Evolutionary conservation across 306 rosid species (phyloP).

Genomic region (Inga laurina): DNA sequence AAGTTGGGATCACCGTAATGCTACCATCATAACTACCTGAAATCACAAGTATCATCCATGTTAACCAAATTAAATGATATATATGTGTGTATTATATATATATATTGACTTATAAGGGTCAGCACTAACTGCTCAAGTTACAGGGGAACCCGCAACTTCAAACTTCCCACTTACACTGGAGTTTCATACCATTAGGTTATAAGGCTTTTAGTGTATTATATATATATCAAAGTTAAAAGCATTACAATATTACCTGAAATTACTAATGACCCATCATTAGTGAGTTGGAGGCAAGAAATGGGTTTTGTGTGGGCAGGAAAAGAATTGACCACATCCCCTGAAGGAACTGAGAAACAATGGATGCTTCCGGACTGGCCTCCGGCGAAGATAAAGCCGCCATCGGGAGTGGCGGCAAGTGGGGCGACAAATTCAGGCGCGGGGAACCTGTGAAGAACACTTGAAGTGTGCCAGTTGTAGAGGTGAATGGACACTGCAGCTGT

Average conservation of each 20-base stretch:
- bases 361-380: constrained; percentile 73
- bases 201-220: too few species aligned
- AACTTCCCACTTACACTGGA: too few species aligned
- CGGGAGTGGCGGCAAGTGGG: constrained; percentile 51
- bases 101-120: too few species aligned
- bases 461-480: constrained; percentile 64
- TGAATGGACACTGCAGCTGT: constrained; percentile 62
- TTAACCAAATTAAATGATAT: not conserved
- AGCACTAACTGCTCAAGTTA: too few species aligned
- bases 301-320: constrained; percentile 45
- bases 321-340: constrained; percentile 55
- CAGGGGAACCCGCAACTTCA: accelerated
- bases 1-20: constrained; percentile 55
- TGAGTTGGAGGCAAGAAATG: constrained; percentile 54
- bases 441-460: constrained; percentile 45
- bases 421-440: constrained; percentile 65
- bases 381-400: constrained; percentile 57
- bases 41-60: constrained; percentile 19
- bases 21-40: constrained; percentile 78
- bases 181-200: too few species aligned
- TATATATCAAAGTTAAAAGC: too few species aligned
- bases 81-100: too few species aligned
- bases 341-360: constrained; percentile 46
- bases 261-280: constrained; percentile 61
- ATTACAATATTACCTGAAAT: constrained; percentile 46